Evolutionary conservation across 2,329 filamentous ascomycete species (phyloP).

Genomic region (Ophiocordyceps camponoti-saundersi): DNA sequence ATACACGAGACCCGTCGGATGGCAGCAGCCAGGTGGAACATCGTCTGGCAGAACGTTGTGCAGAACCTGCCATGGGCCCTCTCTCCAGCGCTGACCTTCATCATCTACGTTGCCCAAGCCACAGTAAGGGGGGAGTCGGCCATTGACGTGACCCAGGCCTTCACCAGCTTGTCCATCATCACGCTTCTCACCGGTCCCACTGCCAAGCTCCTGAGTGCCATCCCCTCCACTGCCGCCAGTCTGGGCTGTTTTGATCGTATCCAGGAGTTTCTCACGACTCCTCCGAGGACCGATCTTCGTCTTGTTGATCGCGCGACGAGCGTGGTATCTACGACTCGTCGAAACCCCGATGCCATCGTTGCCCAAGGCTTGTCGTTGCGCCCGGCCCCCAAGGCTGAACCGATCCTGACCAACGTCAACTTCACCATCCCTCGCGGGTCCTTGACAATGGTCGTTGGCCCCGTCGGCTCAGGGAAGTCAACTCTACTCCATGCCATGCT

Average conservation of each 20-base stretch:
- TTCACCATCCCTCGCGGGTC: conserved; percentile 1
- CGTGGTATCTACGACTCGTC: neutral
- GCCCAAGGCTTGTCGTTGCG: neutral
- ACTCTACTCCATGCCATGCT: conserved; percentile 8
- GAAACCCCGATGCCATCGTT: neutral
- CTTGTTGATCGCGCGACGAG: neutral
- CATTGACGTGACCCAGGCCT: conserved; percentile 4
- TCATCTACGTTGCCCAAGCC: conserved; percentile 3
- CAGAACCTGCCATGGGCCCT: conserved; percentile 6
- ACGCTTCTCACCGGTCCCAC: conserved; percentile 6
- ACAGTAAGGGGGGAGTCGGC: neutral
- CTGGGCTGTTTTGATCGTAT: conserved; percentile 7
- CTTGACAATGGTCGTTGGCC: conserved; percentile 3
- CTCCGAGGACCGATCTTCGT: conserved; percentile 1
- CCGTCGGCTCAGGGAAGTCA: conserved; percentile 5
- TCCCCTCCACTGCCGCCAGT: conserved; percentile 4
- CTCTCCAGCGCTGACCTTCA: conserved; percentile 3
- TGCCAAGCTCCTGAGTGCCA: conserved; percentile 4
- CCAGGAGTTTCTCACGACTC: conserved; percentile 4
- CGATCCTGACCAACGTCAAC: conserved; percentile 1
- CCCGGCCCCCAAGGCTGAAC: neutral
- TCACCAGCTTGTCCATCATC: conserved; percentile 8
- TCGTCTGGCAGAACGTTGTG: conserved; percentile 6
- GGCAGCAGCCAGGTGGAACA: conserved; percentile 3
- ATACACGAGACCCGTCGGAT: conserved; percentile 9